Percentiles rank a stretch among this genome's conserved stretches.
These are phyloP conservation scores for Puccinia sorghi DNA, from an alignment of 1,284 basidiomycete genomes.

Conservation along the genomic window DNA sequence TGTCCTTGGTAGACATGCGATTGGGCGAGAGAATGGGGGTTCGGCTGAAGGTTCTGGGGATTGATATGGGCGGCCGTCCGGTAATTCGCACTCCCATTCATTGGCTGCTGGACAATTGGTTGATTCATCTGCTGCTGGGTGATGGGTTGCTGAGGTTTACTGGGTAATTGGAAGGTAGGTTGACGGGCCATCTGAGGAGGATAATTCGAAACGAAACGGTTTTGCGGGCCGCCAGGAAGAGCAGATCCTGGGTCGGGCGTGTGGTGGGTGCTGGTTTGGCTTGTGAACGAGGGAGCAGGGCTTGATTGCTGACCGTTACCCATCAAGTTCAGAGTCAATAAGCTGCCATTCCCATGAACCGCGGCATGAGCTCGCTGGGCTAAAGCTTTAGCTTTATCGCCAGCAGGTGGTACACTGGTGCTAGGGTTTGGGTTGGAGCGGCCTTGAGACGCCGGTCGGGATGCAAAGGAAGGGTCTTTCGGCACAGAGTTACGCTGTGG, in stretches of 20 bases:
- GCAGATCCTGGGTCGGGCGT: neutral
- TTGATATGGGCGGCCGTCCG: too few species aligned
- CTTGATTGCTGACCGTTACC: neutral
- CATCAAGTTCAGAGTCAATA: neutral
- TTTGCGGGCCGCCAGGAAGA: neutral
- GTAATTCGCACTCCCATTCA: neutral
- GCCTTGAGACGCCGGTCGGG: neutral
- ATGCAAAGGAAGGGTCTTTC: neutral
- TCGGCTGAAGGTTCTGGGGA: neutral
- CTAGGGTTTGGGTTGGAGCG: neutral
- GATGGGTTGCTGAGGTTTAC: neutral
- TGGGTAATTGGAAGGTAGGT: conserved; percentile 14
- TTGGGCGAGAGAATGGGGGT: neutral
- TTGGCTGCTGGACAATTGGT: neutral
- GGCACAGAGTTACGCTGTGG: neutral
- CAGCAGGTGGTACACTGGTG: neutral
- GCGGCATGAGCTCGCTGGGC: conserved; percentile 9
- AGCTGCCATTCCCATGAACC: neutral
- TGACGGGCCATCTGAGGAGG: neutral
- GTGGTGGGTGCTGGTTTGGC: neutral
- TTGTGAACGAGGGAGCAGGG: neutral
- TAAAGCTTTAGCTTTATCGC: neutral
- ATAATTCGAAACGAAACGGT: conserved; percentile 28
- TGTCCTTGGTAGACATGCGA: neutral
- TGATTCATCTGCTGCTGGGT: too few species aligned